Evolutionary conservation across 805 yeast genomes (phyloP), one percentile per base, ranked within the genome.

Genomic region (Kazachstania martiniae): DNA sequence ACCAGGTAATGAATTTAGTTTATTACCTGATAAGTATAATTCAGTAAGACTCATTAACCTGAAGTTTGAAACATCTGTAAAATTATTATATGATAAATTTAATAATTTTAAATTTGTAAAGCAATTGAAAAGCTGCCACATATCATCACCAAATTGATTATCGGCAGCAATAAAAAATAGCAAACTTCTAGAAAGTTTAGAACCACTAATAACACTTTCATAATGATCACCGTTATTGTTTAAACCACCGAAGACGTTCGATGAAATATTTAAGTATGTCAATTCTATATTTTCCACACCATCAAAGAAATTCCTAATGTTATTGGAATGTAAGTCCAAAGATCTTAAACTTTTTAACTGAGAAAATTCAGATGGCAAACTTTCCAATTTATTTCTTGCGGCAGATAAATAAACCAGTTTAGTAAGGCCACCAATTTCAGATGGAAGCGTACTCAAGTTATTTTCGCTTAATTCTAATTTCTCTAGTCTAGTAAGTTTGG

Each of bases 311-410:
- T 61, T 52, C 42, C 83, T 77, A 42, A 89, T 63, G 48, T 86
- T 86, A 56, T 89, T 89, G 27, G 82, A 72, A 56, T 89, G 95
- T 27, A 85, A 58, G 53, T 89, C 95, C 35, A 89, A 62, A 28
- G 68, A 63, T 45, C 70, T 75, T 40, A 89, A 64, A 19, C 71
- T 67, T 3, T 63, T 56, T 35, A 87, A 63, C 12, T 65, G 47
- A 3, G 83, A 77, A 21, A 91, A 69, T 9, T 72, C 69, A 2
- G 62, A 54, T 0, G 97, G 95, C 10, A 91, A 48, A 2, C 66
- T 55, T 34, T 78, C 80, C 36, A 91, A 59, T 43, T 82, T 81
- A 51, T 91, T 91, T 33, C 75, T 74, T 33, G 72, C 76, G 2
- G 77, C 65, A 3, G 94, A 82, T 24, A 91, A 61, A 38, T 72